phyloP scores from a whole-genome alignment of 805 yeast species.

The Yamadazyma philogaea region DNA sequence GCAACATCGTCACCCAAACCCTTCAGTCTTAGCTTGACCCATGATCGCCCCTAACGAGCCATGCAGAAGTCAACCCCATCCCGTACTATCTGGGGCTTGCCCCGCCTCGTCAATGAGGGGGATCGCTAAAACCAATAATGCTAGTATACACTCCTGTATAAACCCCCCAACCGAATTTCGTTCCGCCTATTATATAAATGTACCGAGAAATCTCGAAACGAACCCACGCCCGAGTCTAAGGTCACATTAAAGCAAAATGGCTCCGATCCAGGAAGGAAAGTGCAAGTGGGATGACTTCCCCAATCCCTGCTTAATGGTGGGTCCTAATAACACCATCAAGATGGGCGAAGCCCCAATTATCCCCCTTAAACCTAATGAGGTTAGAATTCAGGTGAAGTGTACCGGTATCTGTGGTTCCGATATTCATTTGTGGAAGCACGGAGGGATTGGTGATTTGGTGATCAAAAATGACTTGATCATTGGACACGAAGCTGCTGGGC shows the following conservation, averaged over 20 bases:
- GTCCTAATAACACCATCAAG: slow-evolving; percentile 12
- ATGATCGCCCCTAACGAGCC: too few relatives aligned
- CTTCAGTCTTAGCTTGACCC: too few relatives aligned
- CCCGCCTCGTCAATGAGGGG: too few relatives aligned
- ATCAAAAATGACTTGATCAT: slow-evolving; percentile 34
- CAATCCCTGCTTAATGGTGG: slow-evolving; percentile 18
- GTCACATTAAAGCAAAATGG: slow-evolving; percentile 10
- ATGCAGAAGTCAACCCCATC: too few relatives aligned
- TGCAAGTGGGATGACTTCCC: slow-evolving; percentile 17
- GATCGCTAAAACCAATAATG: too few relatives aligned
- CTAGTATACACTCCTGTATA: not conserved
- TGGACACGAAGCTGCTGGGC: slow-evolving; percentile 48
- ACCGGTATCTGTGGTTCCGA: slow-evolving; percentile 26
- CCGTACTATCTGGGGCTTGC: too few relatives aligned
- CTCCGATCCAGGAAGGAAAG: slow-evolving; percentile 16
- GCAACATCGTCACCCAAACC: too few relatives aligned
- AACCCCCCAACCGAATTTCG: not conserved
- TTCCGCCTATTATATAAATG: not conserved
- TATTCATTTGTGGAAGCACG: slow-evolving; percentile 23
- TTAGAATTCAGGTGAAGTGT: slow-evolving; percentile 21
- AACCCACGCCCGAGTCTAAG: too few relatives aligned
- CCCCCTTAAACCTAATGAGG: slow-evolving; percentile 17
- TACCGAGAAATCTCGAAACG: too few relatives aligned
- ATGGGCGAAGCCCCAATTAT: slow-evolving; percentile 14
- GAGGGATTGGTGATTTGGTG: slow-evolving; percentile 29